phyloP scores from a whole-genome alignment of 441 rosid genomes.

The Erysimum cheiri region DNA sequence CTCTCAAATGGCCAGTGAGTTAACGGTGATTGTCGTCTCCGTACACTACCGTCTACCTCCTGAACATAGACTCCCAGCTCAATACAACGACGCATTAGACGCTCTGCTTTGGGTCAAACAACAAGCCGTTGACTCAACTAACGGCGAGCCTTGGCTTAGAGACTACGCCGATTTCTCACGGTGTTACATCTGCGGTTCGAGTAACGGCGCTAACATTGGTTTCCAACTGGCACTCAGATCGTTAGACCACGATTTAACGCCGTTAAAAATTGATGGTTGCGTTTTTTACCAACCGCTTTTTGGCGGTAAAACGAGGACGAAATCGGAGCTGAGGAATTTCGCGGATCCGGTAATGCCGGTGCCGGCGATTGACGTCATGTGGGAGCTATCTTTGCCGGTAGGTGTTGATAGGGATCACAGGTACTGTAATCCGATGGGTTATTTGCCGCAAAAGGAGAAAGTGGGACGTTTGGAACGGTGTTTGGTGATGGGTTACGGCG shows the following conservation, averaged over 20 bases:
- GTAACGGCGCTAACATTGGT: constrained; percentile 53
- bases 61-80: constrained; percentile 52
- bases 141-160: constrained; percentile 54
- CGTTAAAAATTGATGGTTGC: constrained; percentile 47
- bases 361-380: constrained; percentile 48
- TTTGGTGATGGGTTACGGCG: constrained; percentile 52
- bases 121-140: constrained; percentile 42
- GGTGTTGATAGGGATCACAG: constrained; percentile 53
- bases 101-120: constrained; percentile 47
- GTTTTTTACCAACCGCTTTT: constrained; percentile 54
- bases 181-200: constrained; percentile 49
- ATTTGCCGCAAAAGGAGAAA: constrained; percentile 49
- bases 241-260: constrained; percentile 43
- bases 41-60: constrained; percentile 55
- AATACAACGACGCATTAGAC: constrained; percentile 52
- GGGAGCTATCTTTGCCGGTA: constrained; percentile 52
- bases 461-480: constrained; percentile 46
- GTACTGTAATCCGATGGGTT: constrained; percentile 52
- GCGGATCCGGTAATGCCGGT: constrained; percentile 51
- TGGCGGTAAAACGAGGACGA: constrained; percentile 50
- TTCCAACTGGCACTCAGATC: constrained; percentile 46
- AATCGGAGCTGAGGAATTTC: constrained; percentile 44
- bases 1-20: constrained; percentile 37
- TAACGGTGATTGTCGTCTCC: constrained; percentile 47
- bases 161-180: constrained; percentile 52